Base-by-base conservation (phyloP, 208 protist species). In the Leishmania braziliensis region DNA sequence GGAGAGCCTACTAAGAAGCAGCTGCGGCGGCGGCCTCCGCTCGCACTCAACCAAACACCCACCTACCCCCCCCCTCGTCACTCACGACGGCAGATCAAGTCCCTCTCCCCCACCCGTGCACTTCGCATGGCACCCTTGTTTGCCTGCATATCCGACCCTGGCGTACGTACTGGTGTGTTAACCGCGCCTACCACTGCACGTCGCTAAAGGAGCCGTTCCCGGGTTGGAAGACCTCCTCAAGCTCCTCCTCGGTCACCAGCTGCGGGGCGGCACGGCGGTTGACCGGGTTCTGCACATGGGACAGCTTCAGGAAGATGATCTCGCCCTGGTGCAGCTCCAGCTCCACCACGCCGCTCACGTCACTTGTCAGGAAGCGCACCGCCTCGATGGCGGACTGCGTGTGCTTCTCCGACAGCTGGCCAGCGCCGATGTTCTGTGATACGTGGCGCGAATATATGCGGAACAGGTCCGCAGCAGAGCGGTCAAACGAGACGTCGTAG, bases 401-500 rank as follows among this genome's bases (percentile, higher is more conserved):
- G 81, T 96, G 93, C 79, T 93, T 93, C 85, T 98, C 95, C 62
- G 91, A 88, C 63, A 91, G 89, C 75, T 91, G 85, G 33, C 89
- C 89, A 53, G 87, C 74, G 51, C 88, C 89, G 75, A 98, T 87
- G 82, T 95, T 88, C 74, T 90, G 79, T 72, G 88, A 77, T 26
- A 98, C 79, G 88, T 97, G 93, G 53, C 81, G 83, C 16, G 92
- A 97, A 86, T 97, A 95, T 51, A 84, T 83, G 77, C 85, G 85
- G 86, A 98, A 98, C 50, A 98, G 84, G 60, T 96, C 86, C 23
- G 82, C 80, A 6, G 91, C 84, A 18, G 88, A 50, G 77, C 92
- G 88, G 83, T 98, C 96, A 71, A 98, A 95, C 80, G 84, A 93
- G 23, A 96, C 93, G 62, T 98, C 95, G 86, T 97, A 98, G 14